Percentiles rank a stretch among this genome's conserved stretches.
Evolutionary conservation across 1,284 basidiomycete species (phyloP).

Genomic region (Grifola frondosa): DNA sequence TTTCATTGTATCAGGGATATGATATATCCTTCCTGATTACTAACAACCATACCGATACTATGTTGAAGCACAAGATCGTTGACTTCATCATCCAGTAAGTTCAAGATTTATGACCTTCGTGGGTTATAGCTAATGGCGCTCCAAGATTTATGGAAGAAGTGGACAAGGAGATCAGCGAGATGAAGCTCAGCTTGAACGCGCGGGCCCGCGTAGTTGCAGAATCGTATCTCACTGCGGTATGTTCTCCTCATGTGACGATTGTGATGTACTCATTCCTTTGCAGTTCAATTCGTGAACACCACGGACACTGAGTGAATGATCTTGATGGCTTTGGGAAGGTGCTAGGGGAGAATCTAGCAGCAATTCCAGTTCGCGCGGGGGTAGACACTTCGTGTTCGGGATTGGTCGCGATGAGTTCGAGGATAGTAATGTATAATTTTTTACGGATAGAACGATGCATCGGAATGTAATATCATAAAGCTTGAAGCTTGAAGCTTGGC

Average conservation of each 20-base stretch:
- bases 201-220: constrained; percentile 97
- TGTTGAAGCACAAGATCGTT: constrained; percentile 99
- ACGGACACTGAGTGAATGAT: no score
- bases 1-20: constrained; percentile 66
- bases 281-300: constrained; percentile 25
- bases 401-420: no score
- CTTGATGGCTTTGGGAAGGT: no score
- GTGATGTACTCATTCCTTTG: neutral
- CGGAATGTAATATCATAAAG: no score
- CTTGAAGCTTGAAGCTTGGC: no score
- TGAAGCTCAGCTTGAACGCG: constrained; percentile 92
- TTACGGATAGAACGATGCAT: no score
- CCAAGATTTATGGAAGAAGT: constrained; percentile 97
- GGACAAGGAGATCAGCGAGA: constrained; percentile 88
- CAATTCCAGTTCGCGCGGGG: no score
- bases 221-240: constrained; percentile 75
- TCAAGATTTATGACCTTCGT: no score
- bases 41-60: constrained; percentile 93
- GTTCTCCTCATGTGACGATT: constrained; percentile 29
- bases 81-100: constrained; percentile 96
- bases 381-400: no score
- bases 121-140: constrained; percentile 2
- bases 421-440: no score
- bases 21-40: constrained; percentile 99
- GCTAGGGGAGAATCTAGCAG: no score